Conservation (phyloP, 2,329 filamentous ascomycete species). For the Colletotrichum liaoningense region DNA sequence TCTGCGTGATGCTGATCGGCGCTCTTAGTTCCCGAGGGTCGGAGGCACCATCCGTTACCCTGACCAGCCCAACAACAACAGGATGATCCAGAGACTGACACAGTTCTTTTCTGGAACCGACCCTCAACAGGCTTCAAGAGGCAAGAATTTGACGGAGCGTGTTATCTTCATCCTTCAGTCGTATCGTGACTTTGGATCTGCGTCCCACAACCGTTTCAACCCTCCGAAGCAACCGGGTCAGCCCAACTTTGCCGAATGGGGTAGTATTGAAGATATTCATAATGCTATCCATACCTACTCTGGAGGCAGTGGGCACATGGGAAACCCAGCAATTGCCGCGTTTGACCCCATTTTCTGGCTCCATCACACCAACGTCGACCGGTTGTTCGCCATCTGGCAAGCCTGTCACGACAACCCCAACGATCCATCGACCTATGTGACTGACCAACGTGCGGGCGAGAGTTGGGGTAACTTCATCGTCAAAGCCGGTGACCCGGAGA, state of each 20-base stretch:
- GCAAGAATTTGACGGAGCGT: constrained; percentile 32
- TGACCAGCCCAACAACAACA: not conserved
- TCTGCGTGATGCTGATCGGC: not conserved
- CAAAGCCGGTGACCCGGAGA: constrained; percentile 38
- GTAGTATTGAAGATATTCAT: constrained; percentile 50
- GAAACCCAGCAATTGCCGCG: constrained; percentile 64
- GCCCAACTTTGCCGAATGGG: constrained; percentile 24
- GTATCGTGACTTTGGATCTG: constrained; percentile 24
- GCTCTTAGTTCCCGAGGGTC: constrained; percentile 5
- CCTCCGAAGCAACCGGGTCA: not conserved
- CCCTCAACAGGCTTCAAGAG: not conserved
- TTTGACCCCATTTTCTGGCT: constrained; percentile 76
- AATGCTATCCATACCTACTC: constrained; percentile 50
- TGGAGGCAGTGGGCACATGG: constrained; percentile 53
- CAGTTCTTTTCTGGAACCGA: constrained; percentile 18
- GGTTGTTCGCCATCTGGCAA: constrained; percentile 33
- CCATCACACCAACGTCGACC: constrained; percentile 33
- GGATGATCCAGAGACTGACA: not conserved
- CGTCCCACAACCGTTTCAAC: constrained; percentile 24
- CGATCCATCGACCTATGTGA: constrained; percentile 25
- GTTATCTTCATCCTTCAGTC: constrained; percentile 31
- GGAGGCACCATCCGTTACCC: constrained; percentile 39
- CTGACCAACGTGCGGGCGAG: not conserved
- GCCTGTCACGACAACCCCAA: constrained; percentile 24
- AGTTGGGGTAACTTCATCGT: constrained; percentile 45